Percentiles rank a stretch among this genome's conserved stretches.
Evolutionary conservation across 768 basidiomycete genomes (phyloP).

Genomic region (Tricholoma flavovirens): DNA sequence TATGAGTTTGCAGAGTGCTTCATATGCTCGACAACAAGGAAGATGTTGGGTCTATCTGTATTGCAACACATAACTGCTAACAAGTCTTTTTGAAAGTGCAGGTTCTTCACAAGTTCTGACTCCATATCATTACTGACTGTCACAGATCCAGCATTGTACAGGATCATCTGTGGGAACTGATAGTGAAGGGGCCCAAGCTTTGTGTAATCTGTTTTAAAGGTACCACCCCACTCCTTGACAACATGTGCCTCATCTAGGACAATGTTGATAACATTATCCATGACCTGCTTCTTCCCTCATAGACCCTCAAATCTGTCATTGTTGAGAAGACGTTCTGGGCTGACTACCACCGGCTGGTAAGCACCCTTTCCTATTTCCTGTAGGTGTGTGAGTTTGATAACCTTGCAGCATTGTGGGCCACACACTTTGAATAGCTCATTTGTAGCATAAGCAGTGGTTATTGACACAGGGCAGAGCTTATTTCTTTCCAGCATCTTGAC

Average conservation of each 20-base stretch:
- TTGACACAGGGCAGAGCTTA: not conserved
- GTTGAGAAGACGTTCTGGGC: constrained; percentile 12
- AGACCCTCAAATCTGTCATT: constrained; percentile 2
- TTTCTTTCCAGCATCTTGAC: not conserved
- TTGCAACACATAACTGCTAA: not conserved
- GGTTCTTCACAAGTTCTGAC: too few relatives aligned
- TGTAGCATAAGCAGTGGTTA: not conserved
- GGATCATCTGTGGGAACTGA: not conserved
- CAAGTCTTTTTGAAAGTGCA: not conserved
- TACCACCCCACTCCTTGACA: constrained; percentile 28
- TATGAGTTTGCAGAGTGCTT: not conserved
- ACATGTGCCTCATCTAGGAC: too few relatives aligned
- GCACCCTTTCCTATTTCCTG: constrained; percentile 14
- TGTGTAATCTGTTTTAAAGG: constrained; percentile 26
- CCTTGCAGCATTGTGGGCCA: not conserved
- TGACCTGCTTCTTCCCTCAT: constrained; percentile 16
- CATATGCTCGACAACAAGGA: too few relatives aligned
- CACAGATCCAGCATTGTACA: too few relatives aligned
- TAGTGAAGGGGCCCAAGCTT: constrained; percentile 13
- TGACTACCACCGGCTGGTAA: constrained; percentile 15
- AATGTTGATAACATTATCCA: constrained; percentile 20
- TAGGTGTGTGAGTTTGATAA: not conserved
- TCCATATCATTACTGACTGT: constrained; percentile 15
- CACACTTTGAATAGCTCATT: not conserved
- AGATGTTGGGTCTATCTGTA: not conserved